Evolutionary conservation across 345 rosid species (phyloP).

Genomic region (Aurinia saxatilis): DNA sequence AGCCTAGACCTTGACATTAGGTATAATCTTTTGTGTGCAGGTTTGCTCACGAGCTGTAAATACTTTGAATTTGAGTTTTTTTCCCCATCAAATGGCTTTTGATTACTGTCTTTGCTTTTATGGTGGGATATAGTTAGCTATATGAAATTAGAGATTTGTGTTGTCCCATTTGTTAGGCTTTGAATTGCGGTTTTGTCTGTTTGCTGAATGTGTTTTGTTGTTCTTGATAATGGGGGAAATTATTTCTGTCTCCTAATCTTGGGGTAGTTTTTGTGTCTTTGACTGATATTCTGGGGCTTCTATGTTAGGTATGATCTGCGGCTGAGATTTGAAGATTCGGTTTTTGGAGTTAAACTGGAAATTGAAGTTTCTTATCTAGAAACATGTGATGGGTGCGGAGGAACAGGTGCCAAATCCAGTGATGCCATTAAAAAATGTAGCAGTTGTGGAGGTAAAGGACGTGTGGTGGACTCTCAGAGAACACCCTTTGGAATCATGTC

Average conservation of each 20-base stretch:
- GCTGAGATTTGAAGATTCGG: constrained; percentile 84
- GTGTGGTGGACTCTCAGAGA: constrained; percentile 57
- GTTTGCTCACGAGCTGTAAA: neutral
- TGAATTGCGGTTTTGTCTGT: neutral
- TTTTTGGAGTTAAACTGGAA: constrained; percentile 66
- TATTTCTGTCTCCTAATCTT: neutral
- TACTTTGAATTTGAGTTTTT: neutral
- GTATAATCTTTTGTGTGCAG: constrained; percentile 19
- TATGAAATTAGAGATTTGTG: neutral
- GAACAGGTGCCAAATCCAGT: constrained; percentile 82
- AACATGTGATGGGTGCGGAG: constrained; percentile 63
- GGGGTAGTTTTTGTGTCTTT: neutral
- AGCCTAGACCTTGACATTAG: constrained; percentile 60
- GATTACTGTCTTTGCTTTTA: neutral
- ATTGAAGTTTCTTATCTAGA: constrained; percentile 58
- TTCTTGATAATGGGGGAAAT: neutral
- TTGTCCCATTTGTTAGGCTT: neutral
- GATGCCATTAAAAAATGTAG: constrained; percentile 48
- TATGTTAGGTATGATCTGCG: constrained; percentile 54
- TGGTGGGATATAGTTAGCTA: neutral
- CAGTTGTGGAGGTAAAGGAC: constrained; percentile 80
- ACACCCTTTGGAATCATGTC: constrained; percentile 91
- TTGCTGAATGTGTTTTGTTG: neutral
- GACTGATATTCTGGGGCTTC: neutral
- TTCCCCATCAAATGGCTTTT: neutral